These are phyloP conservation scores for Xylariaceae sp. DNA, from an alignment of 2,329 filamentous ascomycete species.

Conservation along the genomic window DNA sequence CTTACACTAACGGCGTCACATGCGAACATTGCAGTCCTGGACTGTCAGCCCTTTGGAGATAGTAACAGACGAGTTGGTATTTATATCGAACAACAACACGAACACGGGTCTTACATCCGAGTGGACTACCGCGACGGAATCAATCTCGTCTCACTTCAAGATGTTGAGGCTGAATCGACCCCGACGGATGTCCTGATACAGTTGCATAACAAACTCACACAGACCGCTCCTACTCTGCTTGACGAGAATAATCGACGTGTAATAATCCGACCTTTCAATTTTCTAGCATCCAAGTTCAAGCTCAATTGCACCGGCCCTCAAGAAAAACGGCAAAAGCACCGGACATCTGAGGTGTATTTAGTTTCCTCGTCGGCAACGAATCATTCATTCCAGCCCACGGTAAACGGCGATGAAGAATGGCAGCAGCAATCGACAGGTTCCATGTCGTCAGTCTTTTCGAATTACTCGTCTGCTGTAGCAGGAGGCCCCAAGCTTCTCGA, in stretches of 20 bases:
- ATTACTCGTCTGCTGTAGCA: not conserved
- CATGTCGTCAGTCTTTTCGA: not conserved
- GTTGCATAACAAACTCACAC: not conserved
- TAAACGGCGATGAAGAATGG: not conserved
- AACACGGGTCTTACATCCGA: not conserved
- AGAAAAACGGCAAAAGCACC: not conserved
- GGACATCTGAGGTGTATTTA: not conserved
- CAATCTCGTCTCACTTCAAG: not conserved
- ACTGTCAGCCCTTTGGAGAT: not conserved
- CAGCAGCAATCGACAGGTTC: not conserved
- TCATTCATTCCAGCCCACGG: not conserved
- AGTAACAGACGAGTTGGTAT: not conserved
- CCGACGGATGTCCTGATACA: conserved; percentile 1
- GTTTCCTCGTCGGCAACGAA: not conserved
- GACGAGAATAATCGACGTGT: not conserved
- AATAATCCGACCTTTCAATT: not conserved
- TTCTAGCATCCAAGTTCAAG: not conserved
- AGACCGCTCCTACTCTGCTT: not conserved
- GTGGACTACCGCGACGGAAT: not conserved
- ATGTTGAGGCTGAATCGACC: not conserved
- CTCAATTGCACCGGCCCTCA: not conserved
- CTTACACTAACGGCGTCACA: not conserved
- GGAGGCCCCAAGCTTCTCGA: not conserved
- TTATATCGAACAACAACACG: not conserved
- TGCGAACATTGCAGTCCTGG: conserved; percentile 2